Percentiles rank a stretch among this genome's conserved stretches.
These are phyloP conservation scores for Hypericum androsaemum DNA, from an alignment of 345 rosid species.

Conservation along the genomic window DNA sequence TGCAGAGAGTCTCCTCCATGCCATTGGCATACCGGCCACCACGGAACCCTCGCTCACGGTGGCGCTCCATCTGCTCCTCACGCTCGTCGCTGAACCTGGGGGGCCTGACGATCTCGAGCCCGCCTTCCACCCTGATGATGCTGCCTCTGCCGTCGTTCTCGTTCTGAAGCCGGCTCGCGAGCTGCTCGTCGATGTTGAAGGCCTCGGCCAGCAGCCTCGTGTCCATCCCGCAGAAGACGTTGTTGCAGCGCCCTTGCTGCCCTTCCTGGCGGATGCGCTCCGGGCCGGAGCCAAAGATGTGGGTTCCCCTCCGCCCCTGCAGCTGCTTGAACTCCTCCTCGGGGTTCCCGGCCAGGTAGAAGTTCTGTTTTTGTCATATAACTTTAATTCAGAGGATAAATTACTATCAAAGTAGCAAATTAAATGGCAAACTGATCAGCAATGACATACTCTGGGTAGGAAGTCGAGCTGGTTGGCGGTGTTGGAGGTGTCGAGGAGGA, in stretches of 20 bases:
- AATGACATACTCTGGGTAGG: constrained; percentile 55
- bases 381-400: too few species aligned
- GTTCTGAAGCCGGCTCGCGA: constrained; percentile 36
- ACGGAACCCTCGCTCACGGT: background rate
- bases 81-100: background rate
- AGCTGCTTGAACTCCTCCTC: constrained; percentile 9
- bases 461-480: constrained; percentile 55
- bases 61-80: background rate
- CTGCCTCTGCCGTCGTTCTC: constrained; percentile 41
- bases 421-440: too few species aligned
- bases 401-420: too few species aligned
- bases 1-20: constrained; percentile 50
- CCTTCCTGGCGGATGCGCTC: background rate
- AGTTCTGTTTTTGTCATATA: too few species aligned
- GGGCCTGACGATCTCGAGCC: constrained; percentile 28
- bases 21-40: constrained; percentile 22
- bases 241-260: constrained; percentile 16
- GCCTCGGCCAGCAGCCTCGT: constrained; percentile 29
- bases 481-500: constrained; percentile 30
- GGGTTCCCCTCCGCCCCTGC: background rate
- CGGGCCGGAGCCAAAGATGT: background rate
- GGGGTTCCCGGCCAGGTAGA: constrained; percentile 45
- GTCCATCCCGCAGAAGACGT: constrained; percentile 39
- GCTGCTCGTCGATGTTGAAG: constrained; percentile 30
- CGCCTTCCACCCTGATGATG: constrained; percentile 33